Evolutionary conservation across 306 rosid species (phyloP).

Genomic region (Cucurbita argyrosperma): DNA sequence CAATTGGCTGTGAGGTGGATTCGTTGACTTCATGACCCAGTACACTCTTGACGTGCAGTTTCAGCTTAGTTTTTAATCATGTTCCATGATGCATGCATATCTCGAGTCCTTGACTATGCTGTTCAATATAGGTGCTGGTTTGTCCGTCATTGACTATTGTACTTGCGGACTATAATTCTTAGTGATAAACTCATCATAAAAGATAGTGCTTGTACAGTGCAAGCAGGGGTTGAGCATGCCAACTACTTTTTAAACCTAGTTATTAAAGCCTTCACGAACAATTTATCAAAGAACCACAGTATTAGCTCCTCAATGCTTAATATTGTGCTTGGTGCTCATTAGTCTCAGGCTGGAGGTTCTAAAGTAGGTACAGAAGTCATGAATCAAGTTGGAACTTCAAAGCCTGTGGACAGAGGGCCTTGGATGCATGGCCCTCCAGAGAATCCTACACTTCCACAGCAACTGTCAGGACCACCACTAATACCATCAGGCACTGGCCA

Average conservation of each 20-base stretch:
- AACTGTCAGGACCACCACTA: constrained; percentile 41
- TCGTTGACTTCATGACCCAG: background rate
- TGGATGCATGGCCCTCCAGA: constrained; percentile 58
- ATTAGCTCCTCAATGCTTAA: background rate
- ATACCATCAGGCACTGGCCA: constrained; percentile 23
- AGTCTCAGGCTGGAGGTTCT: constrained; percentile 45
- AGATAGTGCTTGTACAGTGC: background rate
- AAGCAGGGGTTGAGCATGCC: background rate
- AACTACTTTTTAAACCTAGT: background rate
- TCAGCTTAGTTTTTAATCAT: background rate
- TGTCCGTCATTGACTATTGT: background rate
- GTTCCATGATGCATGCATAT: background rate
- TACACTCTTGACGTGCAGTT: background rate
- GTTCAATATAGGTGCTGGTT: background rate
- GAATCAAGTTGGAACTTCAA: constrained; percentile 52
- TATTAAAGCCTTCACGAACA: background rate
- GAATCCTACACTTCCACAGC: constrained; percentile 24
- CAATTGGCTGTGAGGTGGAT: background rate
- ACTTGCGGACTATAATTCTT: too few species aligned
- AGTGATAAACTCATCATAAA: background rate
- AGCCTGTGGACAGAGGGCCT: constrained; percentile 66
- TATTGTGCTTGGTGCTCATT: background rate
- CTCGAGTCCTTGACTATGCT: background rate
- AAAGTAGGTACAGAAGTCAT: constrained; percentile 50
- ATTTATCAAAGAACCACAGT: background rate